Evolutionary conservation across 257 asterid species (phyloP), one percentile per base, ranked within the genome.

Genomic region (Nicotiana tomentosiformis): DNA sequence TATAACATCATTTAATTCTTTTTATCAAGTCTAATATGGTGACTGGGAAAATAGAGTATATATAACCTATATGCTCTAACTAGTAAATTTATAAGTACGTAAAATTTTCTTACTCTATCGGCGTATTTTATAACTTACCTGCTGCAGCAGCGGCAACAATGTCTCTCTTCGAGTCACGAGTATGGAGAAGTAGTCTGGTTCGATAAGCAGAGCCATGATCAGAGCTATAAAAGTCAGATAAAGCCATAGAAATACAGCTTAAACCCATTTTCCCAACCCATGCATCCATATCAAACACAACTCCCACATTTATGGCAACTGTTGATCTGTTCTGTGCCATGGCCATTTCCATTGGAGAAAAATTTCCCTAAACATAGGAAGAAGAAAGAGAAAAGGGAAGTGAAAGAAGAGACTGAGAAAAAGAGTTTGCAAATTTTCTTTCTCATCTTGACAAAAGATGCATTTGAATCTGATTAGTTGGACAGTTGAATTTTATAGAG

Each of bases 111-210:
- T 2, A 4, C 20, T 10, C 3, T 18, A 0, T 39, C 5, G 3
- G 7, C 4, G 0, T 23, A 23, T 23, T 23, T 23, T 3, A 69
- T 68, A 37, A 65, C 10, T 65, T 82, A 91, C 95, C 91, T 77
- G 90, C 90, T 26, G 89, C 89, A 77, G 95, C 95, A 20, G 93
- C 92, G 5, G 83, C 88, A 39, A 88, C 83, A 4, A 85, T 83
- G 4, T 88, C 90, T 43, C 5, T 43, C 66, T 82, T 82, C 57
- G 95, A 88, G 83, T 90, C 90, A 56, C 88, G 83, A 10, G 1
- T 29, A 68, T 60, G 58, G 32, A 89, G 89, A 74, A 85, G 80
- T 43, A 90, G 30, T 77, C 90, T 80, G 5, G 95, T 88, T 43
- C 56, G 77, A 56, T 86, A 91, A 49, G 39, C 68, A 49, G 62